Percentiles rank a stretch among this genome's conserved stretches.
Conservation (phyloP, 2,329 filamentous ascomycete genomes). For the Keithomyces neogunnii region DNA sequence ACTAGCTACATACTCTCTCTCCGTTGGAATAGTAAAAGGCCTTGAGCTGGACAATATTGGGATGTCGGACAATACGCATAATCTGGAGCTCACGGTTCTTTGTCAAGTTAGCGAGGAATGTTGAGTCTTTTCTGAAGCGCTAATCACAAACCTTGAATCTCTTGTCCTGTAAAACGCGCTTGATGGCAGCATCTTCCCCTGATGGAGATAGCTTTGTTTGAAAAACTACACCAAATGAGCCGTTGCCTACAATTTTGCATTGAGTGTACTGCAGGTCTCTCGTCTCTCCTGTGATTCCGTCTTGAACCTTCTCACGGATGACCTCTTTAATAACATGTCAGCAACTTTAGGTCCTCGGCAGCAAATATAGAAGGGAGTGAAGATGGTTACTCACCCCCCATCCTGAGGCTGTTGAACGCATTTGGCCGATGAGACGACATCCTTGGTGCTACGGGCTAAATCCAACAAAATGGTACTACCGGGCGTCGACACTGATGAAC, state of each 20-base stretch:
- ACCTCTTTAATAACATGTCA: slow-evolving; percentile 57
- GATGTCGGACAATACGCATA: slow-evolving; percentile 98
- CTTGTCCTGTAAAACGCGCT: slow-evolving; percentile 97
- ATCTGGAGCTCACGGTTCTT: slow-evolving; percentile 99
- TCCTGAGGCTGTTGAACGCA: slow-evolving; percentile 79
- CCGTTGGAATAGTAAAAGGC: slow-evolving; percentile 99
- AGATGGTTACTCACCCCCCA: slow-evolving; percentile 72
- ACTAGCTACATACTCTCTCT: slow-evolving; percentile 64
- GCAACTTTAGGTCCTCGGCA: slow-evolving; percentile 10
- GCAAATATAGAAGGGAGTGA: slow-evolving; percentile 3
- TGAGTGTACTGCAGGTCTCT: slow-evolving; percentile 97
- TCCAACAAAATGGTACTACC: slow-evolving; percentile 18
- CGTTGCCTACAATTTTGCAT: slow-evolving; percentile 99
- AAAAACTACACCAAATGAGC: slow-evolving; percentile 97
- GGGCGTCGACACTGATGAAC: slow-evolving; percentile 14
- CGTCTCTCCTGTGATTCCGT: slow-evolving; percentile 93
- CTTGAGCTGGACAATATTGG: slow-evolving; percentile 97
- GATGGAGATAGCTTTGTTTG: slow-evolving; percentile 98
- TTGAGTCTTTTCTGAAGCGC: not conserved
- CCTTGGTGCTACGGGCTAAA: slow-evolving; percentile 17
- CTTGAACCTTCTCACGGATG: slow-evolving; percentile 97
- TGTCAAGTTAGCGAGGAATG: slow-evolving; percentile 6
- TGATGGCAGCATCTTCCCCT: slow-evolving; percentile 97
- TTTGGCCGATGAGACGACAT: slow-evolving; percentile 92
- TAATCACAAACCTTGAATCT: slow-evolving; percentile 76